Conservation (phyloP, 768 basidiomycete genomes). For the Tulasnella sp. region DNA sequence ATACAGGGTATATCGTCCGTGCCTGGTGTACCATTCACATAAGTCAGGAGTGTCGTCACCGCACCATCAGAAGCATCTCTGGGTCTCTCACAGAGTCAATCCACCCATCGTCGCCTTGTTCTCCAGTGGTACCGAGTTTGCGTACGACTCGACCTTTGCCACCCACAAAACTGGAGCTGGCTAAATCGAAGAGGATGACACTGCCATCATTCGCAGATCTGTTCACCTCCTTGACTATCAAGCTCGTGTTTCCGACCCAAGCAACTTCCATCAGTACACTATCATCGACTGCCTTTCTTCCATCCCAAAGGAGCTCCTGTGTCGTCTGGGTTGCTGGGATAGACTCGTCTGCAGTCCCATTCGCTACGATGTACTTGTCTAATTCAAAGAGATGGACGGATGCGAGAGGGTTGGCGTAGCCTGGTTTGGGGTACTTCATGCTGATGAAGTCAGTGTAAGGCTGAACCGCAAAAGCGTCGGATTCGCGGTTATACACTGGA, state of each 20-base stretch:
- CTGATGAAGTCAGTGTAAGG: slow-evolving; percentile 60
- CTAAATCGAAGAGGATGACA: slow-evolving; percentile 64
- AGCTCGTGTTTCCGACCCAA: slow-evolving; percentile 67
- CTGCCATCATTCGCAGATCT: slow-evolving; percentile 70
- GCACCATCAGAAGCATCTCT: no score
- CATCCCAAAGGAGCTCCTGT: slow-evolving; percentile 55
- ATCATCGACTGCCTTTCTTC: slow-evolving; percentile 43
- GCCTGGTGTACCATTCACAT: slow-evolving; percentile 29
- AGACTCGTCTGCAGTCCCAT: slow-evolving; percentile 20
- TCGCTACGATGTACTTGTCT: slow-evolving; percentile 33
- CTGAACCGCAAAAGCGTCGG: slow-evolving; percentile 52
- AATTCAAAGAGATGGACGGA: slow-evolving; percentile 76
- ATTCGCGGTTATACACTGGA: slow-evolving; percentile 84
- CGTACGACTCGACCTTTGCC: slow-evolving; percentile 45
- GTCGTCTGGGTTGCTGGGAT: slow-evolving; percentile 33
- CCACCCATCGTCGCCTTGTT: slow-evolving; percentile 89
- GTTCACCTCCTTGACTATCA: slow-evolving; percentile 81
- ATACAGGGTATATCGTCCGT: slow-evolving; percentile 50
- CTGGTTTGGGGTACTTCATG: slow-evolving; percentile 82
- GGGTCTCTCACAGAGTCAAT: slow-evolving; percentile 60
- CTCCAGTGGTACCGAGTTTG: slow-evolving; percentile 68
- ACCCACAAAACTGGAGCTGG: slow-evolving; percentile 20
- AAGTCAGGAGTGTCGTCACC: neutral
- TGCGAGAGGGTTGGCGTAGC: slow-evolving; percentile 80
- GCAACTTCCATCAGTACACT: slow-evolving; percentile 71